These are phyloP conservation scores for Pestalotiopsis sp. DNA, from an alignment of 2,329 filamentous ascomycete genomes.

Conservation along the genomic window DNA sequence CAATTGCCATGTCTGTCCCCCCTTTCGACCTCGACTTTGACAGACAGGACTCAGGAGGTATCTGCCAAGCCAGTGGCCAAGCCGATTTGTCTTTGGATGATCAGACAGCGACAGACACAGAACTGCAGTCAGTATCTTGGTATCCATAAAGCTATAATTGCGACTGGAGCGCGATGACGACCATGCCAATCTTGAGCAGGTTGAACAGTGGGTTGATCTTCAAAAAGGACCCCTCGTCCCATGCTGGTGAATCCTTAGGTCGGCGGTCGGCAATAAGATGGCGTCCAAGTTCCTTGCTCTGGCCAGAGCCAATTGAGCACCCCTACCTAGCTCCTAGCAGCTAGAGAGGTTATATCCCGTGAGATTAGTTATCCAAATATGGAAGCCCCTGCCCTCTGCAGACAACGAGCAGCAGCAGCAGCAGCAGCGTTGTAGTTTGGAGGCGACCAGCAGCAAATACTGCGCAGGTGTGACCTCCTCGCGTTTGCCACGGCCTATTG, in stretches of 20 bases:
- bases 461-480: not conserved
- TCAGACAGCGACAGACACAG: not conserved
- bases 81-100: not conserved
- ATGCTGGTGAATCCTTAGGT: not conserved
- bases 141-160: not conserved
- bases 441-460: not conserved
- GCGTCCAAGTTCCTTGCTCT: conserved; percentile 8
- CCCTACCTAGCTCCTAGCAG: not conserved
- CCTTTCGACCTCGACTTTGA: not conserved
- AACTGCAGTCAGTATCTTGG: not conserved
- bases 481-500: not conserved
- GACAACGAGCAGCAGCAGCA: not conserved
- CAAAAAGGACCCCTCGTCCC: not conserved
- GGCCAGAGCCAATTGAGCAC: conserved; percentile 13
- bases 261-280: not conserved
- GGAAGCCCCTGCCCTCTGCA: conserved; percentile 12
- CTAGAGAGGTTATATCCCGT: not conserved
- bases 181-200: not conserved
- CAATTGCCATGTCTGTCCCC: not conserved
- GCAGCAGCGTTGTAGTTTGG: not conserved
- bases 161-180: not conserved
- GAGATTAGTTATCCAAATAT: conserved; percentile 7
- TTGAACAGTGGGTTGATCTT: conserved; percentile 8
- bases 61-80: not conserved
- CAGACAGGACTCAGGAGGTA: not conserved